Evolutionary conservation across 495 filamentous ascomycete genomes (phyloP), one percentile per base, ranked within the genome.

Genomic region (Venustampulla echinocandica): DNA sequence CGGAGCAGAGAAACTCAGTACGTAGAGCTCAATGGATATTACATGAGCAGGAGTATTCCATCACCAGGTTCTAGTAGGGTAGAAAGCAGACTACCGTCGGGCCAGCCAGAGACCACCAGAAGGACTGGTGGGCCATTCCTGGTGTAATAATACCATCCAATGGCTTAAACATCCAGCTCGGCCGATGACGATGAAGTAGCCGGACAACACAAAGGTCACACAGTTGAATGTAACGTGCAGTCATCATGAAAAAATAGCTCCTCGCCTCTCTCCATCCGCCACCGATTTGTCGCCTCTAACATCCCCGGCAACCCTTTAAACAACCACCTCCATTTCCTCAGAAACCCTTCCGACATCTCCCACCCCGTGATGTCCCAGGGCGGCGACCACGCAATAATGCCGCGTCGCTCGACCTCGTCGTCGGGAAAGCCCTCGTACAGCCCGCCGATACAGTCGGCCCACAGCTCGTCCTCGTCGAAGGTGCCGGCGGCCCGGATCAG

Each of bases 331-430:
- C 69, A 72, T 56, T 65, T 70, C 45, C 42, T 58, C 52, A 68
- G 36, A 61, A 72, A 72, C 24, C 65, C 67, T 57, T 67, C 64
- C 27, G 65, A 62, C 56, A 69, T 62, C 53, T 71, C 68, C 68
- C 67, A 71, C 21, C 66, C 65, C 4, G 55, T 59, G 42, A 64
- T 61, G 30, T 67, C 57, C 64, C 65, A 71, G 37, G 66, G 65
- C 25, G 64, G 65, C 23, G 58, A 64, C 68, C 68, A 69, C 32
- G 62, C 59, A 57, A 68, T 61, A 10, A 69, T 56, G 22, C 66
- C 68, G 42, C 64, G 57, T 34, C 57, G 60, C 54, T 66, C 58
- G 42, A 67, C 33, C 46, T 68, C 64, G 34, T 62, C 57, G 50
- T 64, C 64, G 33, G 63, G 64, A 48, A 66, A 68, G 36, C 65